A percentile compares a stretch with the other conserved stretches of the same genome.
Conservation (phyloP, 2,329 filamentous ascomycete species). For the Exophiala aquamarina region DNA sequence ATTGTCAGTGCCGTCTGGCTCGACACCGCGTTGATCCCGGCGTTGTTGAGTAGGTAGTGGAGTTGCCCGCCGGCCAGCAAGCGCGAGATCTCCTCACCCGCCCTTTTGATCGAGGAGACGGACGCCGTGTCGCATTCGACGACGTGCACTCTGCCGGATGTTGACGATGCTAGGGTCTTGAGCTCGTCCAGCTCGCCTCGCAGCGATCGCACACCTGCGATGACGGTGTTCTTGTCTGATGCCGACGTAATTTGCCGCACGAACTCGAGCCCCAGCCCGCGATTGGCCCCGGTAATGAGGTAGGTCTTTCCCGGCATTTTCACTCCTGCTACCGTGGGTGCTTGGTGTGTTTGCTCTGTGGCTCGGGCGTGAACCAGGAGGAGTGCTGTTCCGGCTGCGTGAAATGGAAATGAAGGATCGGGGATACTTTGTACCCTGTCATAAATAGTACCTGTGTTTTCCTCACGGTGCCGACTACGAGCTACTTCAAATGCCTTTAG, state of each 20-base stretch:
- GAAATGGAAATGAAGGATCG: no score
- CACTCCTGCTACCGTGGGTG: no score
- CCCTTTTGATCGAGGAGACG: conserved; percentile 12
- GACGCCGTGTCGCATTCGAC: conserved; percentile 19
- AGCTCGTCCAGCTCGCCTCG: conserved; percentile 7
- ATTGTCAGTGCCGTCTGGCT: conserved; percentile 11
- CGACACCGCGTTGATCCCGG: conserved; percentile 19
- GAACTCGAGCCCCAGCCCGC: conserved; percentile 30
- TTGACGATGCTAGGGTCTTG: conserved; percentile 4
- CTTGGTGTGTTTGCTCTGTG: no score
- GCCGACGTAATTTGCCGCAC: conserved; percentile 15
- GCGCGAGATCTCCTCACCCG: conserved; percentile 1
- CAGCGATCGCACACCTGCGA: conserved; percentile 15
- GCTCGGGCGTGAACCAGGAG: no score
- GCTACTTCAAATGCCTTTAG: no score
- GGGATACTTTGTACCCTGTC: no score
- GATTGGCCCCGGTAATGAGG: conserved; percentile 32
- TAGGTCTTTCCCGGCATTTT: conserved; percentile 10
- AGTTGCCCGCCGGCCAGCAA: conserved; percentile 6
- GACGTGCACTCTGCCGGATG: conserved; percentile 13
- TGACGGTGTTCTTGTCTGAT: conserved; percentile 13
- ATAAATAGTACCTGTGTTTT: no score
- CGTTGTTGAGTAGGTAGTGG: conserved; percentile 23
- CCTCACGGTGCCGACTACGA: no score
- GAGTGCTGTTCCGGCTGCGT: no score